Conservation (phyloP, 2,329 filamentous ascomycete genomes). For the Rugonectria rugulosa region DNA sequence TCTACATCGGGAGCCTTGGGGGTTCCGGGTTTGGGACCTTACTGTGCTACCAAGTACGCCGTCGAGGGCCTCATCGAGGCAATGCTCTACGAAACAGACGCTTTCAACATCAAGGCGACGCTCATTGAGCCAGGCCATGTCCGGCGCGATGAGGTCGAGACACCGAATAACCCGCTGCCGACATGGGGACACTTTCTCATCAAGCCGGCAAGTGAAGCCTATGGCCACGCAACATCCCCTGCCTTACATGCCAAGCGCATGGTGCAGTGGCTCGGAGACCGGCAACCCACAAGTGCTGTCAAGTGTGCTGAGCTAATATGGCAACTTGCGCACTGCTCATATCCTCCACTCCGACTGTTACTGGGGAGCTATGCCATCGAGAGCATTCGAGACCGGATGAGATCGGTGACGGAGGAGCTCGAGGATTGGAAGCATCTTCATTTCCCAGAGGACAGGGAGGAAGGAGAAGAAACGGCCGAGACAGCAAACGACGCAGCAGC, state of each 20-base stretch:
- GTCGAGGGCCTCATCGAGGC: constrained; percentile 95
- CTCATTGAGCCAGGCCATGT: constrained; percentile 92
- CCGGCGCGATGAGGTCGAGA: constrained; percentile 80
- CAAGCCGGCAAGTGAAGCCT: constrained; percentile 83
- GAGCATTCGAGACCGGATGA: constrained; percentile 87
- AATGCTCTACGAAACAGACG: constrained; percentile 93
- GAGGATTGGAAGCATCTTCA: constrained; percentile 92
- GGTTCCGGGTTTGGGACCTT: constrained; percentile 90
- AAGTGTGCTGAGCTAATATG: constrained; percentile 94
- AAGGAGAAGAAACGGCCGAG: constrained; percentile 25
- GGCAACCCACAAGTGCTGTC: constrained; percentile 90
- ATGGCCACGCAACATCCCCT: constrained; percentile 78
- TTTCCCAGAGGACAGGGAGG: constrained; percentile 57
- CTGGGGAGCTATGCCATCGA: constrained; percentile 95
- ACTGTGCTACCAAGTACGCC: constrained; percentile 97
- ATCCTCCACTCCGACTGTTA: constrained; percentile 85
- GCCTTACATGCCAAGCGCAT: constrained; percentile 89
- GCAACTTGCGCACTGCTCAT: constrained; percentile 95
- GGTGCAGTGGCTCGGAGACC: constrained; percentile 92
- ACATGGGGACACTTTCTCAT: constrained; percentile 94
- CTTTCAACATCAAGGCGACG: constrained; percentile 91
- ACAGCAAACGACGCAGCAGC: constrained; percentile 1
- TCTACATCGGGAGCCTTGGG: constrained; percentile 92
- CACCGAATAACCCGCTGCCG: constrained; percentile 58
- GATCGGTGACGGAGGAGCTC: constrained; percentile 92